These are phyloP conservation scores for Stephania cephalantha DNA, from an alignment of 164 flowering plant genomes.

Conservation along the genomic window DNA sequence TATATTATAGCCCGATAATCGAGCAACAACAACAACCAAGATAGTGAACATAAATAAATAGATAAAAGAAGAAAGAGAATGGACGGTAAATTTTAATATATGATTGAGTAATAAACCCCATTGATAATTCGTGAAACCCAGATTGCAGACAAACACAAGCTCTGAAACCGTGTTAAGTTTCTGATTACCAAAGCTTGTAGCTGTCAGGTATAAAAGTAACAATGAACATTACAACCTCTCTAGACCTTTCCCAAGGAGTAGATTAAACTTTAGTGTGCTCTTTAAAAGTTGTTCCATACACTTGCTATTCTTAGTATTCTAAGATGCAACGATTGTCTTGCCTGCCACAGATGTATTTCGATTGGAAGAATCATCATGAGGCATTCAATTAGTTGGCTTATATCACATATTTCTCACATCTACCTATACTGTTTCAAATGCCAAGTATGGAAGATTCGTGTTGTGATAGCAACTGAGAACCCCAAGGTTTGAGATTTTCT, in stretches of 20 bases:
- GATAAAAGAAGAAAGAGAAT: too few relatives aligned
- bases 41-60: too few relatives aligned
- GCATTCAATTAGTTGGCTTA: neutral
- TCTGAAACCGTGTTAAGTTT: too few relatives aligned
- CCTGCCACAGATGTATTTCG: neutral
- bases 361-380: neutral
- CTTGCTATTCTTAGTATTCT: neutral
- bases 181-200: too few relatives aligned
- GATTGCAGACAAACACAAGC: too few relatives aligned
- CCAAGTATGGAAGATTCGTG: neutral
- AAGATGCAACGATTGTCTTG: neutral
- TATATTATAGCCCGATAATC: too few relatives aligned
- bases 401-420: neutral
- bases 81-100: too few relatives aligned
- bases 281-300: neutral
- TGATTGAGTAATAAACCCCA: too few relatives aligned
- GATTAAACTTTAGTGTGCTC: neutral
- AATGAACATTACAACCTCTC: neutral
- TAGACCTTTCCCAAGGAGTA: neutral
- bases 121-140: too few relatives aligned
- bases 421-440: neutral
- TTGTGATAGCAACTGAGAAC: neutral
- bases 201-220: too few relatives aligned
- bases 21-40: too few relatives aligned
- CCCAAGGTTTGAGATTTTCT: neutral